Evolutionary conservation across 2,329 filamentous ascomycete genomes (phyloP), one percentile per base, ranked within the genome.

Genomic region (Pseudodiploospora longispora): DNA sequence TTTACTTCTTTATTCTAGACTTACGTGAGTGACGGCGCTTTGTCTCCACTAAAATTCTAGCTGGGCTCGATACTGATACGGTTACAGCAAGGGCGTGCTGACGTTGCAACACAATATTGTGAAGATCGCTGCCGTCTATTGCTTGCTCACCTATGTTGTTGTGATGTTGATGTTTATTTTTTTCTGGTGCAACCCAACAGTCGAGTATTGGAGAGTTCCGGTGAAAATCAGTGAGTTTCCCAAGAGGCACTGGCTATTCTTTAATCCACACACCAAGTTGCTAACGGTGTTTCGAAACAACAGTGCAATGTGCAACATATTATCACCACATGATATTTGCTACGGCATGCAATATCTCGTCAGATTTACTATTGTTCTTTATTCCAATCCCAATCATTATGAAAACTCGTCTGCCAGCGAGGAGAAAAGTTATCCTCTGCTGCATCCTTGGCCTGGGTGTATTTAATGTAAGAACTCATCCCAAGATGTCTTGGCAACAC

Each of bases 361-460:
- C 69, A 6, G 70, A 73, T 43, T 42, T 72, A 6, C 51, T 70
- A 44, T 59, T 74, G 41, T 59, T 74, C 27, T 54, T 63, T n/a
- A 63, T 74, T 12, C 69, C 69, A 0, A 59, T 72, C 0, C 70
- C 70, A 0, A 61, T 74, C 6, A 60, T 73, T 37, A 56, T 69
- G 40, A 63, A 61, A 36, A 64, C 65, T 2, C 61, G 57, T 4
- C 51, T 73, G 1, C 64, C 64, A n/a, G 43, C 41, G 43, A 34
- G 42, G 3, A 64, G 75, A 44, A 82, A 82, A 54, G 40, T 73
- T 1, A 67, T 76, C 0, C 61, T 82, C 1, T 67, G 74, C 38
- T 65, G 62, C 30, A 69, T 82, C 30, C 81, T 83, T 56, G 64
- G 70, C 3, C 64, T 82, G 2, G 79, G 79, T 1, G 54, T 73